Evolutionary conservation across 2,329 filamentous ascomycete species (phyloP).

Genomic region (Beauveria brongniartii): DNA sequence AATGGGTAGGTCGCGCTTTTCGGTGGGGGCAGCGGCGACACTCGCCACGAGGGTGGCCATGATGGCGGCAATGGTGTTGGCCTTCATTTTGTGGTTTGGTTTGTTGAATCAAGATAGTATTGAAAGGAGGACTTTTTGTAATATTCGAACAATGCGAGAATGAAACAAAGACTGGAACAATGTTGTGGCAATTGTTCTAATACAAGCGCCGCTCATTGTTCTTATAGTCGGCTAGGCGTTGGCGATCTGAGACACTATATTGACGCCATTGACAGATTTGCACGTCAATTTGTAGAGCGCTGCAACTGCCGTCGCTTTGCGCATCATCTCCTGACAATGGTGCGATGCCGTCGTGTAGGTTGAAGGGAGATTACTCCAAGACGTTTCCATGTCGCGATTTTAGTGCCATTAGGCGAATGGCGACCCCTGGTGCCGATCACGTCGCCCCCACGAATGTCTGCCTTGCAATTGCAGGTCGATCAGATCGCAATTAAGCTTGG

Average conservation of each 20-base stretch:
- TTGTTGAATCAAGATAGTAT: not conserved
- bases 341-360: not conserved
- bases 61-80: slow-evolving; percentile 1
- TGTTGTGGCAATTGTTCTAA: not conserved
- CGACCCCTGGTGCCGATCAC: not conserved
- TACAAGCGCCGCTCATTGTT: not conserved
- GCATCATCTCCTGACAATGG: not conserved
- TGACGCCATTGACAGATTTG: slow-evolving; percentile 5
- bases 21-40: slow-evolving; percentile 1
- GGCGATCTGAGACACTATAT: slow-evolving; percentile 5
- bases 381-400: slow-evolving; percentile 7
- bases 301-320: not conserved
- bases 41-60: slow-evolving; percentile 1
- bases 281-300: not conserved
- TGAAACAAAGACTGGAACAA: not conserved
- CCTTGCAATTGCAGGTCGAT: not conserved
- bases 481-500: not conserved
- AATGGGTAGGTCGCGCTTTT: slow-evolving; percentile 6
- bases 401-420: slow-evolving; percentile 4
- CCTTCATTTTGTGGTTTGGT: not conserved
- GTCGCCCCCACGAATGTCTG: not conserved
- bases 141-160: not conserved
- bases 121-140: not conserved
- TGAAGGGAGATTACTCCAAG: slow-evolving; percentile 1
- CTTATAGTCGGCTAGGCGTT: not conserved